Evolutionary conservation across 1,139 yeast genomes (phyloP), one percentile per base, ranked within the genome.

Genomic region (Candida anutae): DNA sequence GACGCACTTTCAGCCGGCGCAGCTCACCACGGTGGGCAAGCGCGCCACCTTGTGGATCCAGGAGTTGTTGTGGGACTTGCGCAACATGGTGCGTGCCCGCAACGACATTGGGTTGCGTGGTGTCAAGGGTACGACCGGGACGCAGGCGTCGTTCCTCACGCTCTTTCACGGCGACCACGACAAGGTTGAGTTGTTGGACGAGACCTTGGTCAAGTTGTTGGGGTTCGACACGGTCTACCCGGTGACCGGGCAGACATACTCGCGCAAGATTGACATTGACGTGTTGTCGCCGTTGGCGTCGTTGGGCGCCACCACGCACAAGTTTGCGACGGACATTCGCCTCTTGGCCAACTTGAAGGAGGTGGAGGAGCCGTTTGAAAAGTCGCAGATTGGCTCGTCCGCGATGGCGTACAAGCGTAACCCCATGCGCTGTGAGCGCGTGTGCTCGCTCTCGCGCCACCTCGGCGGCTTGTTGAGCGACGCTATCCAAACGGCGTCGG

Each of bases 1-100:
- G 96, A 90, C 99, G 35, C 99, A 90, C 61, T 90, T 90, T 75
- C 99, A 90, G 65, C 99, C 99, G 13, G 98, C 98, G 32, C 99
- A 90, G 67, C 74, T 93, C 53, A 88, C 97, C 39, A 90, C 99
- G 24, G 95, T 90, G 37, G 99, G 99, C 53, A 90, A 90, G 70
- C 81, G 99, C 64, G 94, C 95, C 33, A 85, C 96, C 27, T 69
- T 90, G 50, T 90, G 98, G 98, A 69, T 93, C 46, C 99, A 90
- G 67, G 99, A 90, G 59, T 69, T 93, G 46, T 69, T 90, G 49
- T 90, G 98, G 98, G 99, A 90, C 62, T 74, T 90, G 58, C 77
- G 98, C 65, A 93, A 93, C 65, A 74, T 90, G 63, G 80, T 74
- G 44, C 81, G 99, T 60, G 97, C 97, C 31, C 79, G 98, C 65